Percentiles rank a stretch among this genome's conserved stretches.
These are phyloP conservation scores for Epithele typhae DNA, from an alignment of 768 basidiomycete genomes.

Conservation along the genomic window DNA sequence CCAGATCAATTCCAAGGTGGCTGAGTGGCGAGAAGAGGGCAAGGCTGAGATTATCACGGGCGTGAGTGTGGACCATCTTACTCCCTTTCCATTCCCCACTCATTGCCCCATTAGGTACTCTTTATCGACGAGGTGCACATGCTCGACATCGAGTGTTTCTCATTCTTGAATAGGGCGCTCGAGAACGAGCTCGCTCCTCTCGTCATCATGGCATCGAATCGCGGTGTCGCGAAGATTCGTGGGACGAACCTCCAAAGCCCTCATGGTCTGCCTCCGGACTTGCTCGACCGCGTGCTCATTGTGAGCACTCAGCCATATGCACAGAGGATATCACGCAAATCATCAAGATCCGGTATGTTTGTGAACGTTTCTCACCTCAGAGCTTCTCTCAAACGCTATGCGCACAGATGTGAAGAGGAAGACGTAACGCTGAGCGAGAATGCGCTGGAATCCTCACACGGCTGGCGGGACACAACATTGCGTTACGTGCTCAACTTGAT, in stretches of 20 bases:
- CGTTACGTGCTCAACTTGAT: slow-evolving; percentile 95
- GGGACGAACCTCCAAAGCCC: slow-evolving; percentile 94
- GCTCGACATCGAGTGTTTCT: slow-evolving; percentile 99
- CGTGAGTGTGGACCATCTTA: slow-evolving; percentile 41
- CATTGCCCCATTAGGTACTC: slow-evolving; percentile 56
- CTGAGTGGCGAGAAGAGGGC: slow-evolving; percentile 97
- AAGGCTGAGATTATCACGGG: slow-evolving; percentile 98
- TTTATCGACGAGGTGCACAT: slow-evolving; percentile 99
- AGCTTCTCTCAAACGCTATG: background rate
- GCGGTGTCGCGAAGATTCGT: slow-evolving; percentile 91
- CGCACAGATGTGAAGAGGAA: slow-evolving; percentile 84
- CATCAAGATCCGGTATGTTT: slow-evolving; percentile 78
- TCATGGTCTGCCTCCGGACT: slow-evolving; percentile 91
- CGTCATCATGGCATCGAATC: slow-evolving; percentile 98
- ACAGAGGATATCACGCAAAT: slow-evolving; percentile 87
- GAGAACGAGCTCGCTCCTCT: slow-evolving; percentile 92
- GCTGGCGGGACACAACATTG: slow-evolving; percentile 90
- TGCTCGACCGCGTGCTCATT: slow-evolving; percentile 93
- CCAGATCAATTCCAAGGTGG: slow-evolving; percentile 96
- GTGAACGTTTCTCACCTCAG: background rate
- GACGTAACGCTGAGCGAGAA: slow-evolving; percentile 79
- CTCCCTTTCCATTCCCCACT: background rate
- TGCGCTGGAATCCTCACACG: slow-evolving; percentile 78
- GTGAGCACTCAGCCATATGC: slow-evolving; percentile 88
- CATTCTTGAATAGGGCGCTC: slow-evolving; percentile 93